Evolutionary conservation across 177 flowering plant species (phyloP).

Genomic region (Vitis hybrid): DNA sequence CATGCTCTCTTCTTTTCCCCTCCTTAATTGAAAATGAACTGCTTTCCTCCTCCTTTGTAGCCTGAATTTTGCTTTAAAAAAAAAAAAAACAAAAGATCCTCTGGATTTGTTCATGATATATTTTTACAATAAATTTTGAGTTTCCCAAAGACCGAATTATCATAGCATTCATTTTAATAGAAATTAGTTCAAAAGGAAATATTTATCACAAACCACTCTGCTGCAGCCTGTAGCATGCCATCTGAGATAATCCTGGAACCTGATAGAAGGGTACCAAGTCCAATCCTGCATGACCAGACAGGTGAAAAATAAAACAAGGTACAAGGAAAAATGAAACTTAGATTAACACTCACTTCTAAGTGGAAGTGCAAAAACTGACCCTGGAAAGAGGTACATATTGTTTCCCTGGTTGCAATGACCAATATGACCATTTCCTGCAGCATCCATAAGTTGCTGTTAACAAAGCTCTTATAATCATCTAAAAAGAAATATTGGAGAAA

Average conservation of each 20-base stretch:
- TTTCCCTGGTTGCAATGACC: slow-evolving; percentile 98
- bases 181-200: slow-evolving; percentile 7
- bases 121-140: background rate
- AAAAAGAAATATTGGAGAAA: background rate
- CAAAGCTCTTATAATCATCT: background rate
- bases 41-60: too few species aligned
- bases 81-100: background rate
- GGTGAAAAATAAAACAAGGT: background rate
- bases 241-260: slow-evolving; percentile 82
- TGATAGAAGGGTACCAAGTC: slow-evolving; percentile 86
- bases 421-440: slow-evolving; percentile 74
- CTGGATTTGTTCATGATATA: background rate
- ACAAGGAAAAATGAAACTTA: background rate
- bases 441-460: slow-evolving; percentile 5
- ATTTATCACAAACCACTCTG: slow-evolving; percentile 66
- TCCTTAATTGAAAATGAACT: too few species aligned
- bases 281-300: slow-evolving; percentile 65
- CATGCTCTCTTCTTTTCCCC: too few species aligned
- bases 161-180: background rate
- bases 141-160: background rate
- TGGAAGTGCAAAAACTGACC: slow-evolving; percentile 49
- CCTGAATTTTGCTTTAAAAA: too few species aligned
- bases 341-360: background rate
- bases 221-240: slow-evolving; percentile 98
- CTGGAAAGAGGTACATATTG: slow-evolving; percentile 98